Base-by-base conservation (phyloP, 2,329 filamentous ascomycete genomes). In the Pseudogymnoascus pannorum region DNA sequence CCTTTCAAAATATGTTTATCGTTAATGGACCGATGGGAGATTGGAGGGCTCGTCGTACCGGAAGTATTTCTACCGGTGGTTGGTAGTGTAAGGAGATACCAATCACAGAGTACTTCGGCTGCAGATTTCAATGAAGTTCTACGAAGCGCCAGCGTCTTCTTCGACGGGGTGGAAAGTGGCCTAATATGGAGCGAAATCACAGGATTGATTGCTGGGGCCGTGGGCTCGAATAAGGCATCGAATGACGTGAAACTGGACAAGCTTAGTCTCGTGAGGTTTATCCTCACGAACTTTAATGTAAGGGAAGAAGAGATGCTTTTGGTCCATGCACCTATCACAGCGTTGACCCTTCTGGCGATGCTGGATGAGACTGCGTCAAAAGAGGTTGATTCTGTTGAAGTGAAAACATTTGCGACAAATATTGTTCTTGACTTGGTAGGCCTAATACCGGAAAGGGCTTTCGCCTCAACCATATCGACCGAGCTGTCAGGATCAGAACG, bases 21-120 rank as follows among this genome's bases (percentile, higher is more conserved):
- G 14, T 79, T 99, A 59, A 97, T 99, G 94, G 94, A 99, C 75
- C 87, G 92, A 62, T 97, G 92, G 92, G 94, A 99, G 72, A 93
- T 99, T 66, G 94, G 94, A 29, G 91, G 91, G 1, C 80, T 93
- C 16, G 86, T 99, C 54, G 88, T 97, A 1, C 90, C 92, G 0
- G 87, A 91, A 64, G 84, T 97, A 12, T 97, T 99, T 70, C 78
- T 97, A 12, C 89, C 92, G 3, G 87, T 93, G 24, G 84, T 99
- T 68, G 82, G 87, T 70, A 95, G 88, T 68, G 87, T 96, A 36
- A 86, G 87, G 66, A 77, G 80, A 51, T 97, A 92, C 75, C 87
- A 92, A 73, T 76, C 78, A 24, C 78, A 78, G 59, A 84, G 88
- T 9, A 74, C 81, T 0, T 81, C 81, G n/a, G 88, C 87, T 69